Base-by-base conservation (phyloP, 148 eudicot species). In the Mesembryanthemum crystallinum region DNA sequence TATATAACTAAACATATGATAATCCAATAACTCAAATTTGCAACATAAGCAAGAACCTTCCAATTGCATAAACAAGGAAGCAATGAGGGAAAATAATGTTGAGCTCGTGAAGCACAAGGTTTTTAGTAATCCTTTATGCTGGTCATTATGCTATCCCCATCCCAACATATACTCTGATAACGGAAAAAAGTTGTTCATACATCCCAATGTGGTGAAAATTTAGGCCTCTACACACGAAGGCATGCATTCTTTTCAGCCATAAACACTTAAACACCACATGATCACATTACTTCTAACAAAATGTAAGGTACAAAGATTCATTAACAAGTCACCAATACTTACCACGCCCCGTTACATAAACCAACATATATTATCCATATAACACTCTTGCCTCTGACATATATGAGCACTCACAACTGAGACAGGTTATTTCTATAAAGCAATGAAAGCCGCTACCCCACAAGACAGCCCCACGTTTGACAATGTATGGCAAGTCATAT, bases 1-100 rank as follows among this genome's bases (percentile, higher is more conserved):
- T 62, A 62, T 62, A 20, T 13, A 62, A 14, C 32, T 62, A 29
- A 1, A 21, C 43, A 25, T 64, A 5, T 10, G 28, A n/a, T 23
- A 64, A 47, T 47, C 24, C 28, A 27, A 23, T 65, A 23, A 66
- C 69, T 66, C 45, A 64, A 66, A 66, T 66, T 39, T 66, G 29
- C 27, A 66, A 39, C 29, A 27, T 33, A 35, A 39, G 47, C 13
- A 7, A 39, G 20, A 66, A 66, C 49, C 33, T 37, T n/a, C 69
- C 28, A 20, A 20, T 35, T 32, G 25, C 3, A 64, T 2, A 13
- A 7, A n/a, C 25, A 18, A 62, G 21, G 21, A 62, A 37, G 25
- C 45, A 33, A 64, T 18, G 43, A 64, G 68, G 45, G 13, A 32
- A 23, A 64, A 24, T 35, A 64, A 32, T n/a, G 0, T 0, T 24